Evolutionary conservation across 345 rosid species (phyloP), one percentile per base, ranked within the genome.

Genomic region (Euphorbia peplus): DNA sequence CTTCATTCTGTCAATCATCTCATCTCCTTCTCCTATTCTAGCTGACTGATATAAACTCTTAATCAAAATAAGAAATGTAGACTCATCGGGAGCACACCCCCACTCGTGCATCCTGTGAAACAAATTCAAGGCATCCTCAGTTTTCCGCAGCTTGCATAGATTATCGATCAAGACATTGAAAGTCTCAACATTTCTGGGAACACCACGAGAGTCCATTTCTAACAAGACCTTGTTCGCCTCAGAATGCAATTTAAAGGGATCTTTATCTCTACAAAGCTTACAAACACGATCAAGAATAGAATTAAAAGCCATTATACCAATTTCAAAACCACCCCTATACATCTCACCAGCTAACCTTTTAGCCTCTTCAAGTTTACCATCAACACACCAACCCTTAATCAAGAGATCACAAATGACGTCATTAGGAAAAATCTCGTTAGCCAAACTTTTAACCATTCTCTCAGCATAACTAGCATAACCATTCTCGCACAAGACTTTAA

Each of bases 301-400:
- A 65, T 91, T 91, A 70, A 86, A 93, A 0, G 95, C 90, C 73
- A 59, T 56, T 0, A 85, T 47, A 16, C 98, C 90, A 22, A 88
- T 78, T 93, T 89, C 95, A 56, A 93, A 93, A 3, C 98, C 97
- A 73, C 98, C 99, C 81, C 96, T 84, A 69, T 86, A 85, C 95
- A 91, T 95, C 70, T 95, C 99, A 26, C 90, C 88, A 16, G 90
- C 92, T 72, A 95, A 74, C 69, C 99, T 82, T 69, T 81, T 88
- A 0, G 99, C 99, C 72, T 95, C 93, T n/a, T 89, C 92, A 5
- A 95, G 85, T 67, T 90, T 90, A 69, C 84, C 93, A 79, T 85
- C 89, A 47, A 77, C 81, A 71, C 99, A 91, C 96, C 99, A 95
- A 30, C 99, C 99, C 63, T 76, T 87, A 11, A 95, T 86, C 84